Evolutionary conservation across 495 filamentous ascomycete genomes (phyloP), one percentile per base, ranked within the genome.

Genomic region (Penicillium daleae): DNA sequence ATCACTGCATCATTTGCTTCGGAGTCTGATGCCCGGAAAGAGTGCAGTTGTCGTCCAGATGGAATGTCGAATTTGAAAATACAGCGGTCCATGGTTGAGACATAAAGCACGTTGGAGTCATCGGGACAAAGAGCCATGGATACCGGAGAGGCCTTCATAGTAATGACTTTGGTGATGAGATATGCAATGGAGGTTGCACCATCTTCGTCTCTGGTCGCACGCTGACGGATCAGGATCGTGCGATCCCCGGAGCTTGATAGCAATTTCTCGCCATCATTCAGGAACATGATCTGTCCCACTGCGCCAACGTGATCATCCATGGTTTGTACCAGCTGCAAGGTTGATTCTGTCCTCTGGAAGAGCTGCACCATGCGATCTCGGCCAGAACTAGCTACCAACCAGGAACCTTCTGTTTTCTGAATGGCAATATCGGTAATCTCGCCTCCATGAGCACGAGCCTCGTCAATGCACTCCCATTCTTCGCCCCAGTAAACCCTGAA

Each of bases 291-390:
- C 24, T 86, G 80, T 24, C 76, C 85, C 13, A 93, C 88, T 42
- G 85, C 86, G 1, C 87, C 90, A 19, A 89, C 87, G 71, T 93
- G 90, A 40, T 93, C 91, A 62, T 92, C 87, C 71, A 93, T 78
- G 0, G 90, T 92, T 70, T 93, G 90, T 37, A 90, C 75, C 37
- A 93, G 71, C 46, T 82, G 77, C 69, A 90, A 82, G 6, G 78
- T 77, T 0, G 78, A 78, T 0, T 79, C 75, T 32, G 73, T 73
- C 67, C 83, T 83, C 57, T 86, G 81, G 72, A 97, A 98, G 21
- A 98, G 80, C 74, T 99, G 95, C 22, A 95, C 85, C 52, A 89
- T 96, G 48, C 95, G 89, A 77, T 99, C 95, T 65, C 94, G 85
- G 37, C 93, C 90, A 69, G 88, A 90, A 24, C 86, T 92, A 22